Base-by-base conservation (phyloP, 768 basidiomycete genomes). In the Suillus luteus region DNA sequence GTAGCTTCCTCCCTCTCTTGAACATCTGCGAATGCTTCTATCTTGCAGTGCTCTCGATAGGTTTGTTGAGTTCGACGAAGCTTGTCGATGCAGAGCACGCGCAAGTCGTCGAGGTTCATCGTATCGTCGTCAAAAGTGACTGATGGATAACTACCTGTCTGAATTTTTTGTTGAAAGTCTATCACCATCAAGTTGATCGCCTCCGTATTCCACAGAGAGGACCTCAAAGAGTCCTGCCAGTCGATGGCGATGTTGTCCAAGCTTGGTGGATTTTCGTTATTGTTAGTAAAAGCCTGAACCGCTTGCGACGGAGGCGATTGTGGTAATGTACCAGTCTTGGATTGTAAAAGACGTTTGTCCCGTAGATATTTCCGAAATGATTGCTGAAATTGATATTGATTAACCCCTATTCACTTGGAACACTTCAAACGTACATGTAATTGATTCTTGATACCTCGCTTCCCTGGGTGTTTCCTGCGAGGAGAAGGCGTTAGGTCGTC, bases 161-260 rank as follows among this genome's bases (percentile, higher is more conserved):
- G 37, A 24, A 64, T 35, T 1, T 44, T 27, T 8, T 31, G n/a
- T 7, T 60, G 38, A 17, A 64, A 64, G 24, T 64, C 40, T 2
- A 55, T 27, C 10, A 27, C 35, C 5, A 64, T 6, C 8, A 64
- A 14, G 8, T 37, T 12, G 12, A 64, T 55, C 2, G 49, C 52
- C 38, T 64, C 51, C 0, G 19, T 54, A 41, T 64, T 64, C 63
- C 63, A 64, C 1, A 11, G 31, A 5, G 57, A 63, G 0, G 51
- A 60, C 3, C 22, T 52, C 19, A 62, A 15, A 15, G 41, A 41
- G 41, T 41, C 41, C 5, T 41, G 14, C 41, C 14, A 41, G 5
- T 15, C n/a, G 54, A 33, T 35, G 1, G 52, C 38, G 48, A 62
- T 62, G 11, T n/a, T 62, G 11, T 43, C 22, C 22, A 62, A 35